Evolutionary conservation across 2,329 filamentous ascomycete species (phyloP).

Genomic region (Arachnomyces sp.): DNA sequence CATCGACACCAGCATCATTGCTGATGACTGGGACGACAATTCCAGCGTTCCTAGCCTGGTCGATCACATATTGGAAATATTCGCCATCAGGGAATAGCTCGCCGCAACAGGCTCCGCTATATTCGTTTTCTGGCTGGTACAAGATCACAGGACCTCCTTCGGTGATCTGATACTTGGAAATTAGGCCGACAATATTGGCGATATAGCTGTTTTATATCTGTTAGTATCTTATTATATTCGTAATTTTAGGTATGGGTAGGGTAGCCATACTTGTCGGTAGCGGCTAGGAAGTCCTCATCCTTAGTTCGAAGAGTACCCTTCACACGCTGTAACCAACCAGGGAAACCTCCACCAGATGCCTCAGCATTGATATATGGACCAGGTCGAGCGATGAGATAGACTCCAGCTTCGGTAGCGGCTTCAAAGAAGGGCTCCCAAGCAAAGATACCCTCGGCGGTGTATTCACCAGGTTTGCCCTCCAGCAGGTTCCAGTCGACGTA

Average conservation of each 20-base stretch:
- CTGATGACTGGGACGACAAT: slow-evolving; percentile 68
- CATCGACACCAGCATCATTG: slow-evolving; percentile 60
- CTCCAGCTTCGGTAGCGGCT: slow-evolving; percentile 62
- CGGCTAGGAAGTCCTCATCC: slow-evolving; percentile 54
- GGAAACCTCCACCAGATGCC: slow-evolving; percentile 67
- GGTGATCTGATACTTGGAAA: slow-evolving; percentile 71
- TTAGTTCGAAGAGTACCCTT: slow-evolving; percentile 57
- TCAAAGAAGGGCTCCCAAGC: slow-evolving; percentile 68
- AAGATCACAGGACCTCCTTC: slow-evolving; percentile 74
- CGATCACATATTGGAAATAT: slow-evolving; percentile 64
- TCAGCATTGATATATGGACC: slow-evolving; percentile 77
- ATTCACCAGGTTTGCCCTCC: slow-evolving; percentile 64
- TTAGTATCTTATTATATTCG: too few species aligned
- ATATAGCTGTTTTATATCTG: slow-evolving; percentile 44
- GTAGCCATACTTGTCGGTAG: slow-evolving; percentile 55
- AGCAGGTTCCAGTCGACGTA: slow-evolving; percentile 73
- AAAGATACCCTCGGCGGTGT: slow-evolving; percentile 64
- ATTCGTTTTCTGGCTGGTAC: slow-evolving; percentile 77
- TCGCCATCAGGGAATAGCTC: slow-evolving; percentile 56
- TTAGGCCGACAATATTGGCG: slow-evolving; percentile 53
- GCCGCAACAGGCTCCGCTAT: slow-evolving; percentile 46
- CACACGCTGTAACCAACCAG: slow-evolving; percentile 69
- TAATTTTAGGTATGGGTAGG: not conserved
- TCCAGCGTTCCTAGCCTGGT: slow-evolving; percentile 60
- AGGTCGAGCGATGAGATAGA: slow-evolving; percentile 67